phyloP scores from a whole-genome alignment of 129 eudicot genomes.

The Mikania micrantha region DNA sequence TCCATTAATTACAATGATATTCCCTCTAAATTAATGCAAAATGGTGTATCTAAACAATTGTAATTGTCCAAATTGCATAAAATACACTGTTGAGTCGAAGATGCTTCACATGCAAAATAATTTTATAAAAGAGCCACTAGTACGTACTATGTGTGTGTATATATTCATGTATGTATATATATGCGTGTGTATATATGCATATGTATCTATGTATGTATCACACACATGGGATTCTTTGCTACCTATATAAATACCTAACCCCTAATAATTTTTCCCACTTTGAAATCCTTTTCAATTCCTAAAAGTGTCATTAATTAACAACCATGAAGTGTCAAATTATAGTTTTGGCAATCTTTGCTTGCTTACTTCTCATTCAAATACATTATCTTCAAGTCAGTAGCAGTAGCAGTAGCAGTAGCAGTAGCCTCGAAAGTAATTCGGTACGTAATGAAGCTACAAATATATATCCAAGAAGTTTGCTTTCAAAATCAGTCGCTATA shows the following conservation, averaged over 20 bases:
- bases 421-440: conserved; percentile 2
- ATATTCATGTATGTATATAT: no score
- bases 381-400: not conserved
- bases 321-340: conserved; percentile 22
- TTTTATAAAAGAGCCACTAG: no score
- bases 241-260: conserved; percentile 14
- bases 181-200: no score
- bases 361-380: conserved; percentile 18
- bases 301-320: conserved; percentile 2
- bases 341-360: conserved; percentile 21
- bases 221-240: conserved; percentile 22
- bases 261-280: conserved; percentile 5
- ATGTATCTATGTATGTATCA: not conserved
- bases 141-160: no score
- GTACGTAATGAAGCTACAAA: conserved; percentile 15
- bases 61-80: no score
- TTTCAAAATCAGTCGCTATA: not conserved
- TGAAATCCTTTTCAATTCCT: conserved; percentile 17
- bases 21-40: no score
- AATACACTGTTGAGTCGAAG: no score
- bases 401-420: not conserved
- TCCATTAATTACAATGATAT: no score
- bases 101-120: no score
- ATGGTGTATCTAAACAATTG: no score
- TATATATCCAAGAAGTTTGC: conserved; percentile 23